Percentiles rank a stretch among this genome's conserved stretches.
Conservation (phyloP, 495 filamentous ascomycete species). For the Hypomontagnella monticulosa region DNA sequence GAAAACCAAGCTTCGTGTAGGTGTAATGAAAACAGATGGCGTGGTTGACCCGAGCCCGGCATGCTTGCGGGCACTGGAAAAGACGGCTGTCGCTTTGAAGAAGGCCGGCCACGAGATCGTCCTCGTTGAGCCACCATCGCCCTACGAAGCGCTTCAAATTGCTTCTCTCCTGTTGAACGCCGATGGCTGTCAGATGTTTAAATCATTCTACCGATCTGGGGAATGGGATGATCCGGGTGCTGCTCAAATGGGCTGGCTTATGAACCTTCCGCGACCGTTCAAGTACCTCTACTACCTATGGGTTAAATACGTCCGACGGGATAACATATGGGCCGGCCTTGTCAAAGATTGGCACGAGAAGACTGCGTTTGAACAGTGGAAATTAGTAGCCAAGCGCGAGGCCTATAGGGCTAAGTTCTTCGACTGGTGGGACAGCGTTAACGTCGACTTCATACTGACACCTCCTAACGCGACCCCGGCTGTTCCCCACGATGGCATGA, state of each 20-base stretch:
- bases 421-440: slow-evolving; percentile 78
- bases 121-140: slow-evolving; percentile 71
- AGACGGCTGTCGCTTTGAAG: slow-evolving; percentile 71
- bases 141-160: slow-evolving; percentile 79
- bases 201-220: slow-evolving; percentile 75
- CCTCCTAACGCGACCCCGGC: slow-evolving; percentile 93
- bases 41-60: slow-evolving; percentile 91
- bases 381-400: slow-evolving; percentile 79
- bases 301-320: slow-evolving; percentile 81
- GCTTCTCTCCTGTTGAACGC: slow-evolving; percentile 86
- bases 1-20: slow-evolving; percentile 73
- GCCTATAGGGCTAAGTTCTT: slow-evolving; percentile 79
- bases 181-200: slow-evolving; percentile 86
- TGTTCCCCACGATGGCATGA: slow-evolving; percentile 87
- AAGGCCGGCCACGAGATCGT: slow-evolving; percentile 79
- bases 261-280: slow-evolving; percentile 75
- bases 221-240: slow-evolving; percentile 87
- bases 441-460: slow-evolving; percentile 81
- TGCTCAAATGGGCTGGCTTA: slow-evolving; percentile 73
- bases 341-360: slow-evolving; percentile 76
- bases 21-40: slow-evolving; percentile 81
- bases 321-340: slow-evolving; percentile 80
- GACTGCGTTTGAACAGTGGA: slow-evolving; percentile 80
- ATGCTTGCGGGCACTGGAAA: slow-evolving; percentile 78
- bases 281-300: slow-evolving; percentile 90